These are phyloP conservation scores for Eremothecium sinecaudum DNA, from an alignment of 1,139 yeast species.

Conservation along the genomic window DNA sequence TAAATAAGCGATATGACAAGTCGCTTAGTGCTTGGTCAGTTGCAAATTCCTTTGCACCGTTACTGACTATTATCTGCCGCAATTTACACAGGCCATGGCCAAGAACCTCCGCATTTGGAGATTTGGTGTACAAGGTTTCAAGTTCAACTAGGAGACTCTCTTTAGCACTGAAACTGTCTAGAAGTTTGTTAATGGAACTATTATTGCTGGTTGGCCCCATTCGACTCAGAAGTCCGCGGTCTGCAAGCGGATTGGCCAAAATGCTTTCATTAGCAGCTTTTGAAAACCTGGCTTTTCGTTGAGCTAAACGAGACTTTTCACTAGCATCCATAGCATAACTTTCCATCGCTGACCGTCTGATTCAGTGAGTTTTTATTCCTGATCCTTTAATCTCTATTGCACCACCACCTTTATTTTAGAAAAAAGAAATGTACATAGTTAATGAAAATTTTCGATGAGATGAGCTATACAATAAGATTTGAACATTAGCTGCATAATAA, in stretches of 20 bases:
- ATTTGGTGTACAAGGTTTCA: not conserved
- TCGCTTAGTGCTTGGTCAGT: conserved; percentile 9
- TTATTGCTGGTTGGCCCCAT: conserved; percentile 4
- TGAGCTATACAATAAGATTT: too few species aligned
- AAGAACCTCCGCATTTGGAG: conserved; percentile 5
- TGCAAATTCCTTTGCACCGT: conserved; percentile 6
- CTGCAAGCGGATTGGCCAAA: conserved; percentile 13
- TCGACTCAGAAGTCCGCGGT: conserved; percentile 16
- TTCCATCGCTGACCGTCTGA: too few species aligned
- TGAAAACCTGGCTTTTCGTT: conserved; percentile 16
- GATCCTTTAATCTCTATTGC: too few species aligned
- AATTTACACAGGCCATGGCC: conserved; percentile 21
- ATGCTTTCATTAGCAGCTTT: conserved; percentile 10
- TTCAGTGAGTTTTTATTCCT: too few species aligned
- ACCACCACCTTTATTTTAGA: too few species aligned
- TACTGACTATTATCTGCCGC: conserved; percentile 18
- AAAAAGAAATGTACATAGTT: too few species aligned
- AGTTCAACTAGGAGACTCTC: conserved; percentile 9
- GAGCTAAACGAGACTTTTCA: conserved; percentile 10
- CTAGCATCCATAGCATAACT: conserved; percentile 2
- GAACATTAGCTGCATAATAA: too few species aligned
- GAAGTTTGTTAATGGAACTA: conserved; percentile 7
- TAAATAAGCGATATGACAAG: conserved; percentile 12
- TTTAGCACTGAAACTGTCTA: conserved; percentile 10
- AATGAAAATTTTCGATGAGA: too few species aligned